Evolutionary conservation across 2,329 filamentous ascomycete genomes (phyloP), one percentile per base, ranked within the genome.

Genomic region (Colletotrichum ledebouriae): DNA sequence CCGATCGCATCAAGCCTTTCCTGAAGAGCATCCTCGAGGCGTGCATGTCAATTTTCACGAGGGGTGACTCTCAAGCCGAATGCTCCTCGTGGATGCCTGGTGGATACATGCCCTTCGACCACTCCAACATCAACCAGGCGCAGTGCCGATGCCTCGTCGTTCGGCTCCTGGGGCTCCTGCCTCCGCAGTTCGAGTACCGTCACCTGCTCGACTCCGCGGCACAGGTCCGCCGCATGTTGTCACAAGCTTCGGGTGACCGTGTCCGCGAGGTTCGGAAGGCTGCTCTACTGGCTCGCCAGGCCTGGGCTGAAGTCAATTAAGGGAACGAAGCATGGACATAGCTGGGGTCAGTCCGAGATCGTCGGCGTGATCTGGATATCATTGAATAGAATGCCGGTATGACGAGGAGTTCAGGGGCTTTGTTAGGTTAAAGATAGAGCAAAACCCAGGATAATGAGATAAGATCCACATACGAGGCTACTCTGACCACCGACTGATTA

Each of bases 231-330:
- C 78, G 83, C 4, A 80, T 85, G 59, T 73, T 89, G 67, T 81
- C 83, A 1, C 72, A 78, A 9, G 85, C 86, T 1, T 87, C 86
- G 57, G 87, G 86, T 2, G 86, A 89, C 70, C 75, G 78, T 6
- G 83, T 87, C 9, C 79, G 87, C 50, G 85, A 86, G 68, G 80
- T 88, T 50, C 80, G 87, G 53, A 82, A 79, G 63, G 79, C 78
- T 53, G 86, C 87, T 17, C 79, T 86, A 59, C 71, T 76, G 66
- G 85, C 86, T 4, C 81, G 85, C 61, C 78, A 78, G 58, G 82
- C 80, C 6, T 89, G 87, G 87, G 77, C 76, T 3, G 77, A 74
- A 64, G 68, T 82, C 57, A 72, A 71, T 11, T 78, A 41, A 63
- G 12, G 41, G 34, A 29, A 33, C 3, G 34, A n/a, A 11, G 49